Percentiles rank a stretch among this genome's conserved stretches.
These are phyloP conservation scores for Buddleja alternifolia DNA, from an alignment of 257 asterid species.

Conservation along the genomic window DNA sequence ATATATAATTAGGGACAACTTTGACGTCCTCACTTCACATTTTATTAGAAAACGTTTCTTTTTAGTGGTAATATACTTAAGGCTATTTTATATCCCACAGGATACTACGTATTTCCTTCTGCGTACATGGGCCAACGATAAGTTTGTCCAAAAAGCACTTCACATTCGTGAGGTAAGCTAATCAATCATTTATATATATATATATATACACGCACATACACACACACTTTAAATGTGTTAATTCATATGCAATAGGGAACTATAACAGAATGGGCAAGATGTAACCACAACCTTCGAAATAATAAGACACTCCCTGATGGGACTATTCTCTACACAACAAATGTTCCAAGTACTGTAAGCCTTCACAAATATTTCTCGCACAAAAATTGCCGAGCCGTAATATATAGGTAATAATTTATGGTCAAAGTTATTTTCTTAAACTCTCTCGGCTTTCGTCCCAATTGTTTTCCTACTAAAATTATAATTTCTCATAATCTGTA, in stretches of 20 bases:
- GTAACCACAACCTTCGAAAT: conserved; percentile 1
- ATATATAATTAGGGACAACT: too few species aligned
- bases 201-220: not conserved
- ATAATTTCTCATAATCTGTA: too few species aligned
- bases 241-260: conserved; percentile 6
- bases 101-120: not conserved
- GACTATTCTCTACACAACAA: not conserved
- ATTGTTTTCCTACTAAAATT: too few species aligned
- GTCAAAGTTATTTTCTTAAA: too few species aligned
- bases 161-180: conserved; percentile 21
- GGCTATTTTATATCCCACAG: not conserved
- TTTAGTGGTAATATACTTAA: too few species aligned
- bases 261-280: conserved; percentile 26
- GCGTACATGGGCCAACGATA: conserved; percentile 24
- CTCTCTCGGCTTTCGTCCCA: too few species aligned
- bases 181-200: not conserved
- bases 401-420: conserved; percentile 16
- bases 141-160: conserved; percentile 30
- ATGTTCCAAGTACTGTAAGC: not conserved
- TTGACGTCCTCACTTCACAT: too few species aligned
- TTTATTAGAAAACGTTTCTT: too few species aligned
- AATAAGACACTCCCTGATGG: not conserved
- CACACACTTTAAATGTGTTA: not conserved
- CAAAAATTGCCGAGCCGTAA: conserved; percentile 16
- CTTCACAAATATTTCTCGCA: conserved; percentile 19